A percentile compares a stretch with the other conserved stretches of the same genome.
These are phyloP conservation scores for Apiospora koreana DNA, from an alignment of 2,329 filamentous ascomycete genomes.

Conservation along the genomic window DNA sequence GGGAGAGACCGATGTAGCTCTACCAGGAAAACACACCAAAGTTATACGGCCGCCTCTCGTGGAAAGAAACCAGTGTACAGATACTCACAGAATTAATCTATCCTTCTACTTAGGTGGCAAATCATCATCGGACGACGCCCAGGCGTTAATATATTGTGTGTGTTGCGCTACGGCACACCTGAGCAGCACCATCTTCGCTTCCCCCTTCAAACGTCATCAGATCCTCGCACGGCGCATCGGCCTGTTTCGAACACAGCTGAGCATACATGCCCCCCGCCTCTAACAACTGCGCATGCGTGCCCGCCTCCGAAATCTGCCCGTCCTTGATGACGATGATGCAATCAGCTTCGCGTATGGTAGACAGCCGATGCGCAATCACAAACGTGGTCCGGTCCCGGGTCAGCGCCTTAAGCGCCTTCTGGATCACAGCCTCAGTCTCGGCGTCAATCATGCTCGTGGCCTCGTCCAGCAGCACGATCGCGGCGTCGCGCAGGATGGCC, in stretches of 20 bases:
- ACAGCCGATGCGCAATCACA: conserved; percentile 36
- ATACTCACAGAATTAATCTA: not conserved
- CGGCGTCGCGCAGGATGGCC: conserved; percentile 68
- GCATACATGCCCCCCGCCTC: too few relatives aligned
- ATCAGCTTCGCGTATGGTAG: conserved; percentile 57
- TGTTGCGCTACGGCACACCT: too few relatives aligned
- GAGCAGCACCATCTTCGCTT: too few relatives aligned
- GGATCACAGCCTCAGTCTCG: conserved; percentile 59
- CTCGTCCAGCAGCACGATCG: conserved; percentile 71
- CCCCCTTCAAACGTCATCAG: too few relatives aligned
- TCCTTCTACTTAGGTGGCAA: not conserved
- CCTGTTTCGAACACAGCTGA: too few relatives aligned
- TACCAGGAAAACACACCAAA: not conserved
- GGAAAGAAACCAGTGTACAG: not conserved
- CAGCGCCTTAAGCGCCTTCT: conserved; percentile 36
- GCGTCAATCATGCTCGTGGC: conserved; percentile 70
- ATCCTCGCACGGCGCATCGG: too few relatives aligned
- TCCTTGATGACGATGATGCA: conserved; percentile 56
- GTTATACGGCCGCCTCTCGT: not conserved
- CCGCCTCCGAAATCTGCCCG: not conserved
- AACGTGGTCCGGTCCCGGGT: conserved; percentile 23
- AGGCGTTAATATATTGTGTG: too few relatives aligned
- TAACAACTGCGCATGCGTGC: too few relatives aligned
- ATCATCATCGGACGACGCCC: not conserved
- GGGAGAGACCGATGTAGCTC: not conserved